These are phyloP conservation scores for Diplotaxis tenuifolia DNA, from an alignment of 345 rosid genomes.

Conservation along the genomic window DNA sequence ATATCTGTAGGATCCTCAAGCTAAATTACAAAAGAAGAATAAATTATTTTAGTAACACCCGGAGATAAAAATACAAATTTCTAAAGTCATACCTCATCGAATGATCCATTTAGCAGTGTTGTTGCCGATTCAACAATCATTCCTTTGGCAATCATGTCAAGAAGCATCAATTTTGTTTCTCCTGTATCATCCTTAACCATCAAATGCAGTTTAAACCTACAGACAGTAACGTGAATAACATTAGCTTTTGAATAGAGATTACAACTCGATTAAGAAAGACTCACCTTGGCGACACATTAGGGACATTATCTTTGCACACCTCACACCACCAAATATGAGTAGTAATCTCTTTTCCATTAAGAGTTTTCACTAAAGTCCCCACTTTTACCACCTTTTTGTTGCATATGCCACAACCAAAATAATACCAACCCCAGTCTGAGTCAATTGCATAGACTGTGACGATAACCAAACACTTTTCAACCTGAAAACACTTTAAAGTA, in stretches of 20 bases:
- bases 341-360: background rate
- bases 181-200: background rate
- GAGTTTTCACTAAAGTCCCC: too few relatives aligned
- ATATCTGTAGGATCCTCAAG: background rate
- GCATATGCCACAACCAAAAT: background rate
- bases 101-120: background rate
- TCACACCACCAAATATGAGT: background rate
- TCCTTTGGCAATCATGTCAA: background rate
- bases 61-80: too few relatives aligned
- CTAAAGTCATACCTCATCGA: background rate
- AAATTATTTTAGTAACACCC: too few relatives aligned
- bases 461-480: too few relatives aligned
- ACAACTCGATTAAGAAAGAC: background rate
- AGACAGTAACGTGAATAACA: background rate
- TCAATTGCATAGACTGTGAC: too few relatives aligned
- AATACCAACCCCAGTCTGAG: background rate
- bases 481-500: too few relatives aligned
- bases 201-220: background rate
- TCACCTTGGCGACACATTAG: background rate
- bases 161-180: background rate
- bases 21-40: background rate
- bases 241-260: background rate
- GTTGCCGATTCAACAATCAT: background rate
- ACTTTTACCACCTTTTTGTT: too few relatives aligned
- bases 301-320: background rate